Percentiles rank a stretch among this genome's conserved stretches.
phyloP scores from a whole-genome alignment of 306 rosid genomes.

The Cercis canadensis region DNA sequence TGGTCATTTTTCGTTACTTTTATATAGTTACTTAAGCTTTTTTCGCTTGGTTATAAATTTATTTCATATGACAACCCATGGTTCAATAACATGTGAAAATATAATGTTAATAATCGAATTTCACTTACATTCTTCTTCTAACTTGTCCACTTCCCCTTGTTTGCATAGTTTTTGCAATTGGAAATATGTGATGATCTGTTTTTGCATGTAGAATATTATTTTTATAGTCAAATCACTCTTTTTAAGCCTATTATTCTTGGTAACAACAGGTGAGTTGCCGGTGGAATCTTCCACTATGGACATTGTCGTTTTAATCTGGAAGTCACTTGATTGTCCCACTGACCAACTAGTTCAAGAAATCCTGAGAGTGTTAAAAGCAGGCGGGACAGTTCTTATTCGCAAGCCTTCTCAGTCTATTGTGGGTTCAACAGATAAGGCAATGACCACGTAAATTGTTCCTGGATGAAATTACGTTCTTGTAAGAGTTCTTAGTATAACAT shows the following conservation, averaged over 20 bases:
- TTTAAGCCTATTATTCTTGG: slow-evolving; percentile 9
- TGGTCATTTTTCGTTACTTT: no score
- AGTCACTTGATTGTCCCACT: slow-evolving; percentile 60
- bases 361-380: slow-evolving; percentile 73
- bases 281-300: slow-evolving; percentile 72
- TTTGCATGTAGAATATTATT: not conserved
- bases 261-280: slow-evolving; percentile 67
- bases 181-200: not conserved
- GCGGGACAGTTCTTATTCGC: slow-evolving; percentile 62
- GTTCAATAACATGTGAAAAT: not conserved
- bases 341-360: slow-evolving; percentile 67
- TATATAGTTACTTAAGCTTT: no score
- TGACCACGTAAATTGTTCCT: slow-evolving; percentile 19
- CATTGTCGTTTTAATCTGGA: slow-evolving; percentile 54
- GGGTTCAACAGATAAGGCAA: slow-evolving; percentile 62
- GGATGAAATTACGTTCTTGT: slow-evolving; percentile 8
- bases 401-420: slow-evolving; percentile 51
- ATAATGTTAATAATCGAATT: not conserved
- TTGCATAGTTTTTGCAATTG: not conserved
- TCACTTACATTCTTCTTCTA: not conserved
- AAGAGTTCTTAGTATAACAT: slow-evolving; percentile 31
- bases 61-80: not conserved
- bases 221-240: slow-evolving; percentile 24
- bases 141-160: not conserved
- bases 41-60: no score